Base-by-base conservation (phyloP, 768 basidiomycete genomes). In the Heimioporus sp. region DNA sequence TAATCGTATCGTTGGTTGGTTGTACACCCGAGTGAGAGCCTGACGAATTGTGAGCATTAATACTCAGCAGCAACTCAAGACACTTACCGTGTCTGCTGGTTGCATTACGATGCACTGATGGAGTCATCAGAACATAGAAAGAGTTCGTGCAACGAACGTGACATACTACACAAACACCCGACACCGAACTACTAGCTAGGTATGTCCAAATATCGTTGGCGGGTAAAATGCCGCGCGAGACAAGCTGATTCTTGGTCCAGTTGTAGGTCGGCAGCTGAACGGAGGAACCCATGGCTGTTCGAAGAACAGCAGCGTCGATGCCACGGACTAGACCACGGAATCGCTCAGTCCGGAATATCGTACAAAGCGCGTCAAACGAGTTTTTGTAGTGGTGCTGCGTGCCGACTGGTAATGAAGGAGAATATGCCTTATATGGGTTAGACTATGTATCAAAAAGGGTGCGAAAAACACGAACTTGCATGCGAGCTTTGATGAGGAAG, bases 241-340 rank as follows among this genome's bases (percentile, higher is more conserved):
- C 80, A 41, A 99, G 72, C 48, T 86, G 81, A 45, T 80, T 82
- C 70, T 99, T 99, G 30, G 92, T 90, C 69, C 90, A 89, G 59
- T 92, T 95, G 68, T 99, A 99, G 43, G 90, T 90, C 2, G 97
- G 97, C 24, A 99, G 72, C 82, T 99, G 97, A 9, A 95, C 92
- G 38, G 91, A 92, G 37, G 90, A 92, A 5, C 94, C 97, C 90
- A 94, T 96, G 0, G 92, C 86, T 12, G 97, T 98, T 49, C 97
- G 80, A 48, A 99, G 72, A 48, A 97, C 85, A 6, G 97, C 94
- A 31, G 95, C 92, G 61, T 95, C 94, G 34, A 98, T 87, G 30
- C 97, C 96, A 50, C 95, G 85, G 44, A 91, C 73, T 37, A 98
- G 77, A 13, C 97, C 97, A 20, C 85, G 79, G 43, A 82, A 67